These are phyloP conservation scores for Paraurostyla sp. DNA, from an alignment of 73 alveolate species.

Conservation along the genomic window DNA sequence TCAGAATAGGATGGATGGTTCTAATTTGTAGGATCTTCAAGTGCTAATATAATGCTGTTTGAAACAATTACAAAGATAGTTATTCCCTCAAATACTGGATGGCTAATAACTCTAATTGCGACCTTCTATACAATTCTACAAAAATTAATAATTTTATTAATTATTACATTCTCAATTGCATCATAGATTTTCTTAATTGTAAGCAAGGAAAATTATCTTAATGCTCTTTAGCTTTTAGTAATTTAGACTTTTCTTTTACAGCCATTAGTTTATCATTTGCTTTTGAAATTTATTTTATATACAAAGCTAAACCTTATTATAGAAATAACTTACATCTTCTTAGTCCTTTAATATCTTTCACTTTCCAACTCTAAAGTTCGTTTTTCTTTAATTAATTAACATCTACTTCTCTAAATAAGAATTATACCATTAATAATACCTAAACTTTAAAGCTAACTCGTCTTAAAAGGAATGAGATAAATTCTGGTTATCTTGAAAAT, in stretches of 20 bases:
- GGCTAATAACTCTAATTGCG: constrained; percentile 23
- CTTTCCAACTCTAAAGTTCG: background rate
- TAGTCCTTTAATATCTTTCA: constrained; percentile 22
- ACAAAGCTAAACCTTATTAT: background rate
- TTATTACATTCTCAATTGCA: background rate
- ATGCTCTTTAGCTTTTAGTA: constrained; percentile 17
- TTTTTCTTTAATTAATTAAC: background rate
- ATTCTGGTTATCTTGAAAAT: too few relatives aligned
- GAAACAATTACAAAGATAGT: constrained; percentile 72
- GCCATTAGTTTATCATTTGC: background rate
- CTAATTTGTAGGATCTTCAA: constrained; percentile 61
- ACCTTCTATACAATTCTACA: background rate
- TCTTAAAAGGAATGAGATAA: too few relatives aligned
- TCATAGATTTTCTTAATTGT: constrained; percentile 47
- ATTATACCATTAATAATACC: too few relatives aligned
- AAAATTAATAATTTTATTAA: background rate
- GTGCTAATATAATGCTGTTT: constrained; percentile 71
- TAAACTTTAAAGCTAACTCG: too few relatives aligned
- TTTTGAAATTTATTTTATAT: background rate
- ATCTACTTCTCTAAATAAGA: background rate
- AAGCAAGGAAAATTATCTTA: constrained; percentile 68
- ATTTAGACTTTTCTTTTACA: constrained; percentile 4
- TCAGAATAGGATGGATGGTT: background rate
- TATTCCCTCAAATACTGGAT: constrained; percentile 54
- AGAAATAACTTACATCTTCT: constrained; percentile 9